Conservation (phyloP, 108 stramenopile genomes). For the Cyclotella distinguenda region DNA sequence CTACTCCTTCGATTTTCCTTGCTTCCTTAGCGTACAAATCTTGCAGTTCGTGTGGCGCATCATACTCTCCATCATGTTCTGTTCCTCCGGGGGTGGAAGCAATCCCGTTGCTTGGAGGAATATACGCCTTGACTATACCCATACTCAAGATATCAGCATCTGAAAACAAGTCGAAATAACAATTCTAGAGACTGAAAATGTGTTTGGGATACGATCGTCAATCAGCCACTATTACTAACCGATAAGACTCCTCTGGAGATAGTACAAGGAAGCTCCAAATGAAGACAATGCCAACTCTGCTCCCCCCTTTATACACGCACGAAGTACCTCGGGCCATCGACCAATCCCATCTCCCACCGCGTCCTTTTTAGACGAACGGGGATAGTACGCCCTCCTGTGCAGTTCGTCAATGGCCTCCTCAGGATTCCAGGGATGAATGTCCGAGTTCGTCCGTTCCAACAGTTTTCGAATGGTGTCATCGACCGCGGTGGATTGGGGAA, state of each 20-base stretch:
- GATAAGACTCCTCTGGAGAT: conserved; percentile 89
- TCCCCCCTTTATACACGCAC: conserved; percentile 74
- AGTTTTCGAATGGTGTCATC: conserved; percentile 49
- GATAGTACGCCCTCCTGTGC: conserved; percentile 81
- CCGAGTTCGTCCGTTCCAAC: conserved; percentile 47
- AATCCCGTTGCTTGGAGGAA: conserved; percentile 30
- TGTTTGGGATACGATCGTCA: not conserved
- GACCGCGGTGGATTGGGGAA: conserved; percentile 78
- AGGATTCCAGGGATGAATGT: conserved; percentile 83
- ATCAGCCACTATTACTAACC: conserved; percentile 26
- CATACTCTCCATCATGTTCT: not conserved
- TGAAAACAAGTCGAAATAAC: not conserved
- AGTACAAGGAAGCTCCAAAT: conserved; percentile 87
- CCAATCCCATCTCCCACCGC: conserved; percentile 23
- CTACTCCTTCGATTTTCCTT: conserved; percentile 26
- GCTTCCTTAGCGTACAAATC: conserved; percentile 33
- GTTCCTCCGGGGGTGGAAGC: not conserved
- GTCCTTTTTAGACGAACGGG: conserved; percentile 54
- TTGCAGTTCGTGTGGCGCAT: conserved; percentile 19
- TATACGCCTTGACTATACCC: conserved; percentile 71
- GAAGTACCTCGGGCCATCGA: conserved; percentile 87
- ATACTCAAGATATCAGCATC: conserved; percentile 89
- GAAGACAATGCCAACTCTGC: conserved; percentile 79
- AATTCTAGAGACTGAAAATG: not conserved
- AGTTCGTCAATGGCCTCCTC: conserved; percentile 74